Percentiles rank a stretch among this genome's conserved stretches.
These are phyloP conservation scores for Eustoma russellianum DNA, from an alignment of 257 asterid genomes.

Conservation along the genomic window DNA sequence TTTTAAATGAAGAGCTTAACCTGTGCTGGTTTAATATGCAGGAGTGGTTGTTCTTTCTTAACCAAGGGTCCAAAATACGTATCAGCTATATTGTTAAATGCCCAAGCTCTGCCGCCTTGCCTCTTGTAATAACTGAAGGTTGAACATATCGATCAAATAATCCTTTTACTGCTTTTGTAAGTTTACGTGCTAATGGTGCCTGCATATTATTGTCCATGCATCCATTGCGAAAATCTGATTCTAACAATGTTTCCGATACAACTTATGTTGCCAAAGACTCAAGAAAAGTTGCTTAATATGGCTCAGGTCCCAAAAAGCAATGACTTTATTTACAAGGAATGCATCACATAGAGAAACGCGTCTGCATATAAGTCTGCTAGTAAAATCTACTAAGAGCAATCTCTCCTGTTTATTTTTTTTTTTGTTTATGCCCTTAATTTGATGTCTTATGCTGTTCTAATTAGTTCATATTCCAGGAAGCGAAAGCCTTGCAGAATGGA, in stretches of 20 bases:
- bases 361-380: no score
- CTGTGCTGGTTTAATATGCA: not conserved
- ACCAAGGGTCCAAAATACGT: slow-evolving; percentile 15
- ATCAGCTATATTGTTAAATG: slow-evolving; percentile 13
- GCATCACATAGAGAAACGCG: no score
- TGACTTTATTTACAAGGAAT: no score
- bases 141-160: not conserved
- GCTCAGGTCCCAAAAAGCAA: no score
- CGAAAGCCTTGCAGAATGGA: slow-evolving; percentile 13
- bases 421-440: not conserved
- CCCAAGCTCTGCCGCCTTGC: slow-evolving; percentile 13
- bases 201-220: not conserved
- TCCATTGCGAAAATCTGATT: no score
- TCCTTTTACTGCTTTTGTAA: not conserved
- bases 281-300: no score
- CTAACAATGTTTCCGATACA: no score
- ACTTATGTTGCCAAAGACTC: no score
- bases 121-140: slow-evolving; percentile 19
- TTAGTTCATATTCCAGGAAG: slow-evolving; percentile 9
- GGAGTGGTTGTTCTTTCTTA: slow-evolving; percentile 19
- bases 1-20: not conserved
- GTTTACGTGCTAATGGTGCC: not conserved
- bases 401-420: not conserved
- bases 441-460: not conserved
- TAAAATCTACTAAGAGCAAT: no score